Evolutionary conservation across 148 eudicot genomes (phyloP).

Genomic region (Cornus kousa): DNA sequence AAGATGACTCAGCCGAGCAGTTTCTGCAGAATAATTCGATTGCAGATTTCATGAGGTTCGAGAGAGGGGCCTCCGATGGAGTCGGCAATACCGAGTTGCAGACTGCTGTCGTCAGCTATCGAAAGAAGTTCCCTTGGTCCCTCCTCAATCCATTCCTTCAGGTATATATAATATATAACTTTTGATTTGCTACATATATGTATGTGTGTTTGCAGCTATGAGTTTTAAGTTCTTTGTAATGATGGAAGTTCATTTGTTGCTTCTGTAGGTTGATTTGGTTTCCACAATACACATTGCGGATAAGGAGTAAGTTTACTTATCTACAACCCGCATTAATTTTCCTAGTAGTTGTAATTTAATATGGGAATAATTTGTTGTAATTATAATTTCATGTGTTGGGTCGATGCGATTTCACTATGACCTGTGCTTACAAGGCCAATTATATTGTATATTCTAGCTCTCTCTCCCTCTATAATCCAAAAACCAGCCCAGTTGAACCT

Average conservation of each 20-base stretch:
- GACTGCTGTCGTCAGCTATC: conserved; percentile 83
- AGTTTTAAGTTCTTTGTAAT: not conserved
- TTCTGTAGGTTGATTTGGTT: conserved; percentile 90
- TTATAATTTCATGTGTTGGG: not conserved
- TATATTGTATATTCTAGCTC: not conserved
- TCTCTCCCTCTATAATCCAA: not conserved
- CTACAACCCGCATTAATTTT: not conserved
- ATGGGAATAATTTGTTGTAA: not conserved
- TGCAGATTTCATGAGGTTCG: conserved; percentile 91
- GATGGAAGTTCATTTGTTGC: conserved; percentile 5
- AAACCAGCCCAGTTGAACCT: not conserved
- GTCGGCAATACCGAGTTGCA: conserved; percentile 53
- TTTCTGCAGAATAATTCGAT: conserved; percentile 63
- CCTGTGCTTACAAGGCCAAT: not conserved
- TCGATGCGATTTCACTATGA: not conserved
- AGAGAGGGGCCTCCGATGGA: conserved; percentile 26
- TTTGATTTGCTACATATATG: not conserved
- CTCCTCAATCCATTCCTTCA: conserved; percentile 75
- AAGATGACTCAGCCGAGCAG: conserved; percentile 42
- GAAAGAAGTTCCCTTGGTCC: conserved; percentile 95
- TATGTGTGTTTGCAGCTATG: too few relatives aligned
- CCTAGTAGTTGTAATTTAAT: not conserved
- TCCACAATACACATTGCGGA: conserved; percentile 98
- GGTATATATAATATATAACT: conserved; percentile 24
- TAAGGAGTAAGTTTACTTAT: conserved; percentile 56